Evolutionary conservation across 352 stramenopile genomes (phyloP).

Genomic region (Phytopythium vexans): DNA sequence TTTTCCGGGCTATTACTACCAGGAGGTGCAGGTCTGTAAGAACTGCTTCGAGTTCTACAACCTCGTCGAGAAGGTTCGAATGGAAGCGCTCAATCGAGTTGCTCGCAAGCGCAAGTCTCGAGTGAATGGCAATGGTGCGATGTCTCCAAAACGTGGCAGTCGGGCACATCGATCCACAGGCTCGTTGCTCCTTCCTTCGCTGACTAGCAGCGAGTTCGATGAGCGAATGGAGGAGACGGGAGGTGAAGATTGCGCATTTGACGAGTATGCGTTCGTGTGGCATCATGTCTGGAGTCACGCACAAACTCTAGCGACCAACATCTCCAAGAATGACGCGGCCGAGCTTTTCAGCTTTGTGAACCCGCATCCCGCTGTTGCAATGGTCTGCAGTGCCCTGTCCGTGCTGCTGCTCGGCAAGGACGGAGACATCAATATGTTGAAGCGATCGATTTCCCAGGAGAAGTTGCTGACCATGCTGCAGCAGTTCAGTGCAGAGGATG

Average conservation of each 20-base stretch:
- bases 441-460: constrained; percentile 60
- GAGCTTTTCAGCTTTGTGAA: constrained; percentile 82
- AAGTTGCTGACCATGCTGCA: constrained; percentile 52
- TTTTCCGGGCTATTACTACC: constrained; percentile 84
- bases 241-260: neutral
- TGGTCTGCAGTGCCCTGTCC: constrained; percentile 65
- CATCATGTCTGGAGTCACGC: constrained; percentile 35
- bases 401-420: constrained; percentile 48
- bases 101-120: constrained; percentile 9
- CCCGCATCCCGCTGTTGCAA: constrained; percentile 69
- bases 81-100: constrained; percentile 55
- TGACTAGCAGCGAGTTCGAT: constrained; percentile 6
- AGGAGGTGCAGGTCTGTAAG: constrained; percentile 69
- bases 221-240: constrained; percentile 10
- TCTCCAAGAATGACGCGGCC: constrained; percentile 67
- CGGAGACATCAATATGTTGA: constrained; percentile 39
- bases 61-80: constrained; percentile 69
- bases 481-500: constrained; percentile 32
- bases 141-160: no score
- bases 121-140: no score
- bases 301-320: constrained; percentile 13
- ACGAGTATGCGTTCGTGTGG: constrained; percentile 18
- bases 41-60: constrained; percentile 84
- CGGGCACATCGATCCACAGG: neutral
- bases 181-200: neutral